These are phyloP conservation scores for Heracleum sosnowskyi DNA, from an alignment of 129 eudicot genomes.

Conservation along the genomic window DNA sequence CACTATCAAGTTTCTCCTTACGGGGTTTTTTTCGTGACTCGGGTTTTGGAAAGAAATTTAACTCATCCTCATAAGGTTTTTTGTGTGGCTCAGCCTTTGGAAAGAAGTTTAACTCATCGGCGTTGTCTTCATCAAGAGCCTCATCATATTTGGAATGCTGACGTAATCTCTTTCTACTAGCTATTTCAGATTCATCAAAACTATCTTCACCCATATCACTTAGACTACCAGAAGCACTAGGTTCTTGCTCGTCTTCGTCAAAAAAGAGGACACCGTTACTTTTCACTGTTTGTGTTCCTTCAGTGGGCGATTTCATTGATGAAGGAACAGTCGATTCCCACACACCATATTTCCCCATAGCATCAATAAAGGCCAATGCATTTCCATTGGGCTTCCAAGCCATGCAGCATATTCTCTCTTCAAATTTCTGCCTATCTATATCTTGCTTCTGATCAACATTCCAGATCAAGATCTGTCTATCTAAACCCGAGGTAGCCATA, in stretches of 20 bases:
- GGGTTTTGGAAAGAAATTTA: slow-evolving; percentile 31
- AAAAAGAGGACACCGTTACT: slow-evolving; percentile 60
- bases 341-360: slow-evolving; percentile 85
- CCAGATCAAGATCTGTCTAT: slow-evolving; percentile 84
- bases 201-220: slow-evolving; percentile 82
- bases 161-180: slow-evolving; percentile 64
- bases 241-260: slow-evolving; percentile 77
- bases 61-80: slow-evolving; percentile 40
- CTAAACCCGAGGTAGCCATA: slow-evolving; percentile 84
- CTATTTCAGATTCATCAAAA: slow-evolving; percentile 44
- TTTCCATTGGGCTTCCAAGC: slow-evolving; percentile 98
- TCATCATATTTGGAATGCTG: slow-evolving; percentile 43
- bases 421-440: slow-evolving; percentile 88
- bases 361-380: slow-evolving; percentile 82
- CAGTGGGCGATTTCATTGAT: slow-evolving; percentile 92
- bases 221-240: slow-evolving; percentile 68
- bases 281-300: slow-evolving; percentile 45
- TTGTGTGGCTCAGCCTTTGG: slow-evolving; percentile 48
- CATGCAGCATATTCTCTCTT: slow-evolving; percentile 65
- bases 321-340: slow-evolving; percentile 93
- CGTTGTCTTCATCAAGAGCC: slow-evolving; percentile 45
- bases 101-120: slow-evolving; percentile 30
- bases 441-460: slow-evolving; percentile 76
- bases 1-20: slow-evolving; percentile 28
- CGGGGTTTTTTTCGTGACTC: slow-evolving; percentile 49